Percentiles rank a stretch among this genome's conserved stretches.
Conservation (phyloP, 768 basidiomycete genomes). For the Mycena polygramma region DNA sequence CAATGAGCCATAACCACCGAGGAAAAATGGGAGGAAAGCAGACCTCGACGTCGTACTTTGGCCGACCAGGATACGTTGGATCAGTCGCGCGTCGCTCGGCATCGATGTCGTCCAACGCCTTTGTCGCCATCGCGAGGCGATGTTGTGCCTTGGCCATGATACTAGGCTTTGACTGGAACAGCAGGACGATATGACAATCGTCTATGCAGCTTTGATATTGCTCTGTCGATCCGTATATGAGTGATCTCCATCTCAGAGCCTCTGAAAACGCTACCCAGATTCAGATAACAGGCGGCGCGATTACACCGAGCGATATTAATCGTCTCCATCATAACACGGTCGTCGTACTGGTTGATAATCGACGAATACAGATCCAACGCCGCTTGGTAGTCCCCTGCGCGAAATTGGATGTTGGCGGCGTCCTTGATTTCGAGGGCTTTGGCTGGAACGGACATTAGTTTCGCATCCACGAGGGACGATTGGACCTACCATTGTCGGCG, state of each 20-base stretch:
- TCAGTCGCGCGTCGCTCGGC: slow-evolving; percentile 12
- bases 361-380: slow-evolving; percentile 23
- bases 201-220: slow-evolving; percentile 33
- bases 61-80: slow-evolving; percentile 21
- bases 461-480: too few relatives aligned
- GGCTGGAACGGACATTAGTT: slow-evolving; percentile 10
- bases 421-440: slow-evolving; percentile 31
- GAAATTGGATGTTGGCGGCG: slow-evolving; percentile 27
- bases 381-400: slow-evolving; percentile 21
- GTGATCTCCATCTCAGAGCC: background rate
- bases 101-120: slow-evolving; percentile 30
- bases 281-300: slow-evolving; percentile 35
- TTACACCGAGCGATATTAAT: slow-evolving; percentile 23
- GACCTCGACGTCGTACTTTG: slow-evolving; percentile 29
- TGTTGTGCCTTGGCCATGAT: slow-evolving; percentile 20
- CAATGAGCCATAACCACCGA: too few relatives aligned
- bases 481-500: slow-evolving; percentile 11
- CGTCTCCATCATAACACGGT: slow-evolving; percentile 31
- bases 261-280: slow-evolving; percentile 8
- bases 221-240: slow-evolving; percentile 7
- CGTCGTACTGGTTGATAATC: slow-evolving; percentile 31
- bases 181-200: slow-evolving; percentile 28
- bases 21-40: too few relatives aligned
- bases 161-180: slow-evolving; percentile 3
- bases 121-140: slow-evolving; percentile 14